Conservation (phyloP, 2,329 filamentous ascomycete genomes). For the Sarocladium brachiariae region DNA sequence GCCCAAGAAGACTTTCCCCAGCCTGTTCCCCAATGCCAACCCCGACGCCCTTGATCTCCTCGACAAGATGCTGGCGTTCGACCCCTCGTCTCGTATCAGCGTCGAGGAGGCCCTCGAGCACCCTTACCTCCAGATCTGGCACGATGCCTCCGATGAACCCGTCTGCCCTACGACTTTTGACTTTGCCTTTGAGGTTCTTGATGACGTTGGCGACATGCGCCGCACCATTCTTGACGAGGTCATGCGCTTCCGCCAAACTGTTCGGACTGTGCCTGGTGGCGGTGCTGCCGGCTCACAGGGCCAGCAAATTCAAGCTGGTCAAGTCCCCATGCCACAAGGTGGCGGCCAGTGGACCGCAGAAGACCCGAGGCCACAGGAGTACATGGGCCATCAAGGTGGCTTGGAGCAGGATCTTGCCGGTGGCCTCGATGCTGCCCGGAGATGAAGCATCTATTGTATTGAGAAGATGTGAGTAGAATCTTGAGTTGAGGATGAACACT, state of each 20-base stretch:
- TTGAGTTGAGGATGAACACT: not conserved
- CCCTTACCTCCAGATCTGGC: constrained; percentile 95
- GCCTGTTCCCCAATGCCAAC: constrained; percentile 89
- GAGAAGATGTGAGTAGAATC: not conserved
- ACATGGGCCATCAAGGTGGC: constrained; percentile 38
- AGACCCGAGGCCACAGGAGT: constrained; percentile 55
- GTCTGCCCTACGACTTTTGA: constrained; percentile 91
- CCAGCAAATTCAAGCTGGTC: constrained; percentile 29
- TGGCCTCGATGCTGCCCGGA: constrained; percentile 40
- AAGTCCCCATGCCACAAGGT: constrained; percentile 47
- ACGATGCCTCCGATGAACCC: constrained; percentile 94
- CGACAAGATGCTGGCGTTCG: constrained; percentile 95
- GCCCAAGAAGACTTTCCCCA: constrained; percentile 85
- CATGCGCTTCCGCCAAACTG: constrained; percentile 66
- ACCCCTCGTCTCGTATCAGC: constrained; percentile 85
- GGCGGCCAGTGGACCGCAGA: constrained; percentile 50
- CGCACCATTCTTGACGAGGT: constrained; percentile 97
- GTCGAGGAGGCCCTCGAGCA: constrained; percentile 96
- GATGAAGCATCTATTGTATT: not conserved
- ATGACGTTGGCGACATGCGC: constrained; percentile 92
- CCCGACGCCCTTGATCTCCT: constrained; percentile 91
- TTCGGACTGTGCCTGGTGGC: constrained; percentile 42
- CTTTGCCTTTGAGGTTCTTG: constrained; percentile 96
- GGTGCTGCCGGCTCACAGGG: constrained; percentile 26
- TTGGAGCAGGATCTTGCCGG: constrained; percentile 55